These are phyloP conservation scores for Akanthomyces dipterigenus DNA, from an alignment of 2,329 filamentous ascomycete species.

Conservation along the genomic window DNA sequence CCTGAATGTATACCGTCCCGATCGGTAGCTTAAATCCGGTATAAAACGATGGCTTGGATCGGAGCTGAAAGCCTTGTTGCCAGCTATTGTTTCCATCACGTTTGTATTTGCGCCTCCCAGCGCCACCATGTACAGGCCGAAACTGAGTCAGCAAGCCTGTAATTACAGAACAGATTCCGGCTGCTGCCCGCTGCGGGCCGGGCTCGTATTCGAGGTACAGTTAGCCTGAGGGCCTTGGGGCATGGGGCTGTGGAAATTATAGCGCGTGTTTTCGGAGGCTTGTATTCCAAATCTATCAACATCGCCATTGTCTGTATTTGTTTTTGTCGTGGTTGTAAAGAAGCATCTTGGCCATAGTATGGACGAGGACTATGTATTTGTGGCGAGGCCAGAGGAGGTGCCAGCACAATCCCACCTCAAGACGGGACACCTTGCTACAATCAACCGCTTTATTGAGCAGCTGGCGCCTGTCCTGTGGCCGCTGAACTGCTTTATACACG, in stretches of 20 bases:
- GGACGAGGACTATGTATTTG: constrained; percentile 12
- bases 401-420: background rate
- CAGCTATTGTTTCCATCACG: background rate
- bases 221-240: background rate
- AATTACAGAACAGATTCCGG: background rate
- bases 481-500: constrained; percentile 35
- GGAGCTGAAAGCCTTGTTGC: background rate
- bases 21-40: background rate
- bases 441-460: constrained; percentile 16
- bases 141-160: background rate
- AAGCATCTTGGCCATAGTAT: background rate
- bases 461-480: constrained; percentile 23
- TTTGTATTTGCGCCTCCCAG: background rate
- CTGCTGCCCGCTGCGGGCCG: background rate
- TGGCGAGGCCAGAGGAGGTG: background rate
- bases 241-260: background rate
- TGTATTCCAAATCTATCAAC: background rate
- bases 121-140: background rate
- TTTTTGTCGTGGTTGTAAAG: too few species aligned
- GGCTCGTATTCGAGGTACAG: background rate
- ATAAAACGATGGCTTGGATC: background rate
- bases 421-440: constrained; percentile 24
- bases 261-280: background rate
- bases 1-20: background rate
- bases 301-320: background rate